Base-by-base conservation (phyloP, 345 rosid species). In the Salix udensis region DNA sequence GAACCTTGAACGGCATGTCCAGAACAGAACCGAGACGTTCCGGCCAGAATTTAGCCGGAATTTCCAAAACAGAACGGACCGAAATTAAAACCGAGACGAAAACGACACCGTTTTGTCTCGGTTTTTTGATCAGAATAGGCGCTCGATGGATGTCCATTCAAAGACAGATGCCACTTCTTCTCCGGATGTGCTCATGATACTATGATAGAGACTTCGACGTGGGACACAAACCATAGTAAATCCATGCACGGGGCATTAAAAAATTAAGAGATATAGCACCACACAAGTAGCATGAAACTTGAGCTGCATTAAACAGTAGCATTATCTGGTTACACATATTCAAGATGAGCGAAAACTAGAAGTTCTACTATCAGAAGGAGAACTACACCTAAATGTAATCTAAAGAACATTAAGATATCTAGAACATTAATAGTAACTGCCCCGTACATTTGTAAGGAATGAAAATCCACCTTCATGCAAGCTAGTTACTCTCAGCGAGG, bases 401-500 rank as follows among this genome's bases (percentile, higher is more conserved):
- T 37, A 71, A 37, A 19, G 9, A 61, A 52, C 46, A 62, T 21
- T n/a, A 39, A 11, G 18, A 68, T 44, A 30, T 44, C 16, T 7
- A 5, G 6, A 19, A 69, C 26, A 30, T 4, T 15, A 73, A 40
- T 65, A 15, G 50, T 37, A 42, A 39, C 46, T 30, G 40, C 39
- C 23, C 70, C 0, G 31, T 28, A 1, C 42, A 21, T 4, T 12
- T n/a, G 16, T 40, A 12, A 8, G 13, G 24, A 21, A 24, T 34
- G 34, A 73, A 66, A 37, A 42, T 72, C 72, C 68, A 0, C 62
- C 52, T 21, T 23, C 55, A 37, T 24, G 61, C 24, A 37, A 44
- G 67, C 61, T 40, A 70, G 74, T 23, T 26, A 58, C 71, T 42
- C 70, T 81, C 79, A 81, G 55, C 74, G 87, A 18, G 86, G 88